Conservation (phyloP, 495 filamentous ascomycete species). For the Xylaria palmicola region DNA sequence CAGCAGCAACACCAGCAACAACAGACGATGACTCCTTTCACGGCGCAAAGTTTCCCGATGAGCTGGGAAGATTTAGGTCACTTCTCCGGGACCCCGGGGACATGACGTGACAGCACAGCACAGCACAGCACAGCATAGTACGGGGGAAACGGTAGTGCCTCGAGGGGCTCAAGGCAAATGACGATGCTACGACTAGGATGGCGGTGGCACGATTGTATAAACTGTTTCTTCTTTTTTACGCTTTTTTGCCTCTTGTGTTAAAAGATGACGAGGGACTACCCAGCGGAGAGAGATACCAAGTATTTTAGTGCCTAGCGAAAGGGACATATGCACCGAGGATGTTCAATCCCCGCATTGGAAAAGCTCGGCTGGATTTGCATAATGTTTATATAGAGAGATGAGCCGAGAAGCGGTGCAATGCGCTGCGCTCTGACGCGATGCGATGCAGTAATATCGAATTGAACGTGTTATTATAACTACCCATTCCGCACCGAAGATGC, state of each 20-base stretch:
- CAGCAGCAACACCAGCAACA: conserved; percentile 10
- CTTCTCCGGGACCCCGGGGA: conserved; percentile 7
- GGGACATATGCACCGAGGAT: neutral
- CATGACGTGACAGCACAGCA: neutral
- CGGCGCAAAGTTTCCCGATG: conserved; percentile 25
- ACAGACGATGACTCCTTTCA: conserved; percentile 14
- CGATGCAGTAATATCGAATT: neutral
- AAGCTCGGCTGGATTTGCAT: neutral
- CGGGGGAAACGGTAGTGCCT: neutral
- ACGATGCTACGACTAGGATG: conserved; percentile 1
- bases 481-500: no score
- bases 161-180: no score
- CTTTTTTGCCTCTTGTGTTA: neutral
- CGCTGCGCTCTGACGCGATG: neutral
- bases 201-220: neutral
- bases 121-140: neutral
- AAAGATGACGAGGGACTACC: neutral
- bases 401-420: neutral
- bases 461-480: no score
- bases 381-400: neutral
- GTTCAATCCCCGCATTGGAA: neutral
- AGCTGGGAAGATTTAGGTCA: conserved; percentile 31
- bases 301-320: neutral
- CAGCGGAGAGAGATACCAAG: neutral
- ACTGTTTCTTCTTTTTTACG: neutral